These are phyloP conservation scores for Brasenia schreberi DNA, from an alignment of 164 flowering plant genomes.

Conservation along the genomic window DNA sequence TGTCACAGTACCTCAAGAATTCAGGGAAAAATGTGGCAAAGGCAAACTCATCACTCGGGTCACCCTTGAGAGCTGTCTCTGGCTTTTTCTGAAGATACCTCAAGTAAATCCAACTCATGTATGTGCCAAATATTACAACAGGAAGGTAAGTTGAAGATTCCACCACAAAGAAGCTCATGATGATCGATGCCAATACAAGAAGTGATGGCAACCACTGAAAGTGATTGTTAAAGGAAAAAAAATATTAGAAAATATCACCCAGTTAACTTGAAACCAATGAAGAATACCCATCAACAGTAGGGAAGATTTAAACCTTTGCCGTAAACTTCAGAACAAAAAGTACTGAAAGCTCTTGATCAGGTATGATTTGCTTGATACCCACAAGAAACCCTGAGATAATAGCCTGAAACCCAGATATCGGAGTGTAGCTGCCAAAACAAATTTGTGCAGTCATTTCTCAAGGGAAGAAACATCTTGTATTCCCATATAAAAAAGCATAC, in stretches of 20 bases:
- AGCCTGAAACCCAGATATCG: slow-evolving; percentile 91
- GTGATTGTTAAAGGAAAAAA: not conserved
- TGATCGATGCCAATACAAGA: slow-evolving; percentile 38
- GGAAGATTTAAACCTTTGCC: slow-evolving; percentile 50
- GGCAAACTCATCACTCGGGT: slow-evolving; percentile 93
- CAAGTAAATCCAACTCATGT: slow-evolving; percentile 85
- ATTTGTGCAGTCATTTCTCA: too few species aligned
- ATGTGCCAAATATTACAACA: slow-evolving; percentile 68
- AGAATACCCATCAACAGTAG: not conserved
- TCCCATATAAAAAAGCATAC: too few species aligned
- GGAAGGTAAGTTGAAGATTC: slow-evolving; percentile 71
- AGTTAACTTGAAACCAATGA: not conserved
- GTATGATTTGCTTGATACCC: slow-evolving; percentile 93
- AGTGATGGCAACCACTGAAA: slow-evolving; percentile 90
- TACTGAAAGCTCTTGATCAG: slow-evolving; percentile 71
- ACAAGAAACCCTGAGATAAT: slow-evolving; percentile 76
- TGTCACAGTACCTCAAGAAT: slow-evolving; percentile 41
- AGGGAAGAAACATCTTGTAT: too few species aligned
- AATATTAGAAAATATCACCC: slow-evolving; percentile 3
- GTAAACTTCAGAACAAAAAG: slow-evolving; percentile 39
- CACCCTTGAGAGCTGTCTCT: slow-evolving; percentile 74
- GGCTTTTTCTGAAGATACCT: slow-evolving; percentile 75
- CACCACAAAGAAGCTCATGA: slow-evolving; percentile 41
- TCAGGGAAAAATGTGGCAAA: slow-evolving; percentile 94
- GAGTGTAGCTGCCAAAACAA: slow-evolving; percentile 48